A percentile compares a stretch with the other conserved stretches of the same genome.
phyloP scores from a whole-genome alignment of 495 filamentous ascomycete species.

The Daldinia vernicosa region DNA sequence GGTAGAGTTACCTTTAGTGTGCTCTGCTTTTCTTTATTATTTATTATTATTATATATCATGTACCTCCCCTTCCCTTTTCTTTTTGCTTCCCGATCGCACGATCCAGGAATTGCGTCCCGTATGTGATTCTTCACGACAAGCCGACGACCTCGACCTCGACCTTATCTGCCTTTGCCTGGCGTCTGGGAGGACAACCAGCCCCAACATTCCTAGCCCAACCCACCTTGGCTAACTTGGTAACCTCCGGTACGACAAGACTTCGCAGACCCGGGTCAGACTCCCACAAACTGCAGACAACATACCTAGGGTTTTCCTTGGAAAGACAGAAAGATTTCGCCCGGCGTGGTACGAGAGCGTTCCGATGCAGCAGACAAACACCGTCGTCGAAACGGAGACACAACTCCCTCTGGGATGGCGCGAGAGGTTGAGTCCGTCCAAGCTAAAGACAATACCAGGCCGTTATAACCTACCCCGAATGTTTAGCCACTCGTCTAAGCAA shows the following conservation, averaged over 20 bases:
- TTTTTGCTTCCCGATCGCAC: slow-evolving; percentile 30
- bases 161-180: slow-evolving; percentile 10
- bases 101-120: slow-evolving; percentile 28
- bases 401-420: slow-evolving; percentile 37
- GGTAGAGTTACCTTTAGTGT: background rate
- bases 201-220: slow-evolving; percentile 6
- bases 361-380: slow-evolving; percentile 40
- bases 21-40: background rate
- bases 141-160: slow-evolving; percentile 20
- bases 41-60: slow-evolving; percentile 36
- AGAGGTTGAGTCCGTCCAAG: slow-evolving; percentile 41
- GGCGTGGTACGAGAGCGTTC: slow-evolving; percentile 18
- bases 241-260: slow-evolving; percentile 3
- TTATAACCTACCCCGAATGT: slow-evolving; percentile 37
- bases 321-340: slow-evolving; percentile 7
- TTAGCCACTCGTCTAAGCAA: slow-evolving; percentile 17
- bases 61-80: slow-evolving; percentile 30
- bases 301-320: slow-evolving; percentile 1
- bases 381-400: slow-evolving; percentile 38
- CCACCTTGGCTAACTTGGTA: slow-evolving; percentile 10
- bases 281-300: background rate
- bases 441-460: slow-evolving; percentile 35
- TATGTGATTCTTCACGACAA: slow-evolving; percentile 33
- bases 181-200: background rate
- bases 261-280: slow-evolving; percentile 3